Evolutionary conservation across 495 filamentous ascomycete genomes (phyloP).

Genomic region (Penicillium dipodomyicola): DNA sequence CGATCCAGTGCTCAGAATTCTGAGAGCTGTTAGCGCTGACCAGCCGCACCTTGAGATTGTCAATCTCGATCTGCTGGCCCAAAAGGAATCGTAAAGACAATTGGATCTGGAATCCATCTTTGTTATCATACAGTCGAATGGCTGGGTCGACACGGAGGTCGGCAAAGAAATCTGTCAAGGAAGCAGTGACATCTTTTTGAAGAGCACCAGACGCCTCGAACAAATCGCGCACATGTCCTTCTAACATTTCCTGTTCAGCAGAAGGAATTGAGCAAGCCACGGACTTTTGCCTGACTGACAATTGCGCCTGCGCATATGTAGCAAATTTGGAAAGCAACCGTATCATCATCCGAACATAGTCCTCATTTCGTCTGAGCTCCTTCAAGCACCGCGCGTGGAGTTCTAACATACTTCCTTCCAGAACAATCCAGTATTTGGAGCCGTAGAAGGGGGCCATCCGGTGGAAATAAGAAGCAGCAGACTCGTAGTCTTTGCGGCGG

Average conservation of each 20-base stretch:
- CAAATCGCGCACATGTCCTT: conserved; percentile 65
- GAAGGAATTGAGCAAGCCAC: conserved; percentile 33
- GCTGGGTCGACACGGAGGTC: conserved; percentile 66
- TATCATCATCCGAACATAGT: conserved; percentile 73
- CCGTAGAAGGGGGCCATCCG: conserved; percentile 81
- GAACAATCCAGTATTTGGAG: conserved; percentile 70
- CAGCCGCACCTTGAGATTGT: conserved; percentile 65
- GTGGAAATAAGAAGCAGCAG: conserved; percentile 76
- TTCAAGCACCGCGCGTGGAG: conserved; percentile 85
- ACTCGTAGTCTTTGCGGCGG: conserved; percentile 62
- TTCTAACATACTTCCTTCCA: conserved; percentile 79
- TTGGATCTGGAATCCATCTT: conserved; percentile 74
- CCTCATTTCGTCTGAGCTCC: conserved; percentile 68
- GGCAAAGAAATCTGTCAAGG: conserved; percentile 70
- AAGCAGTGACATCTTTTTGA: conserved; percentile 61
- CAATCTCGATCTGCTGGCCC: conserved; percentile 64
- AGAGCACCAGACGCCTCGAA: conserved; percentile 60
- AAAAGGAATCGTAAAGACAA: conserved; percentile 71
- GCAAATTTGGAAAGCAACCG: conserved; percentile 74
- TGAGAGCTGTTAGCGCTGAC: conserved; percentile 37
- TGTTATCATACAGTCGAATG: conserved; percentile 64
- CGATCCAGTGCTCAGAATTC: conserved; percentile 45
- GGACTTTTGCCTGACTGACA: conserved; percentile 37
- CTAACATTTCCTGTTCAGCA: conserved; percentile 53
- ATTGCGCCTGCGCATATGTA: conserved; percentile 32